Evolutionary conservation across 2,329 filamentous ascomycete genomes (phyloP).

Genomic region (Ceratocystis lukuohia): DNA sequence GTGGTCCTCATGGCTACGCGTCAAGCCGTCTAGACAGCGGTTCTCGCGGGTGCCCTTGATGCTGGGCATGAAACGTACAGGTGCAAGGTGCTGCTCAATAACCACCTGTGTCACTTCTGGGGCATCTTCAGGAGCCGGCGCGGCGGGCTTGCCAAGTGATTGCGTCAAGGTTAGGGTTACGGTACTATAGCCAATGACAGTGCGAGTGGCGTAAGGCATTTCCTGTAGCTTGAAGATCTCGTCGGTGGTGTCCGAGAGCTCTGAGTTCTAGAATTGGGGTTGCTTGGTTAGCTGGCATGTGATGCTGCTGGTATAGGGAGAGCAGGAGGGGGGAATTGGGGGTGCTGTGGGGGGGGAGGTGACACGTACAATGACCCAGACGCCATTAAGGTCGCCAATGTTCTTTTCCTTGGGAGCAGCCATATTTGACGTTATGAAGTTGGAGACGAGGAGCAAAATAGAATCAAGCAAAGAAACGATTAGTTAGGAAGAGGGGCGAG

Average conservation of each 20-base stretch:
- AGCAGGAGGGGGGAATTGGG: not conserved
- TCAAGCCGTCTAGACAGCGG: constrained; percentile 38
- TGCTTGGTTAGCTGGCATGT: not conserved
- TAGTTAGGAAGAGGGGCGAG: not conserved
- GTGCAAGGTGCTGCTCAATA: constrained; percentile 58
- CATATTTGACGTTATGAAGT: constrained; percentile 35
- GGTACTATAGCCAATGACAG: constrained; percentile 54
- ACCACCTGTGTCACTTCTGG: constrained; percentile 48
- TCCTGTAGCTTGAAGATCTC: constrained; percentile 59
- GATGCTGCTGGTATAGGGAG: not conserved
- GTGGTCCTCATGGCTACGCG: constrained; percentile 58
- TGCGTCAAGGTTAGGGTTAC: constrained; percentile 52
- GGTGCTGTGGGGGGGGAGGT: not conserved
- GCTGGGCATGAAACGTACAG: constrained; percentile 31
- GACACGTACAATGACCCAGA: constrained; percentile 51
- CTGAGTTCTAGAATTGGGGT: constrained; percentile 50
- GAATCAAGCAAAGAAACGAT: not conserved
- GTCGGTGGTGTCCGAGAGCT: constrained; percentile 55
- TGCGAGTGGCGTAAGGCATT: constrained; percentile 58
- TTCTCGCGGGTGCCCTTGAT: constrained; percentile 50
- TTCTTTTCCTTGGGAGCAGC: constrained; percentile 56
- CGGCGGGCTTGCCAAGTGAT: constrained; percentile 31
- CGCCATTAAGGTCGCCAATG: constrained; percentile 53
- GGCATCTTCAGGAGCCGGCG: constrained; percentile 30
- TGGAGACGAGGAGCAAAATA: not conserved